Evolutionary conservation across 2,329 filamentous ascomycete species (phyloP), one percentile per base, ranked within the genome.

Genomic region (Dactylellina cionopaga): DNA sequence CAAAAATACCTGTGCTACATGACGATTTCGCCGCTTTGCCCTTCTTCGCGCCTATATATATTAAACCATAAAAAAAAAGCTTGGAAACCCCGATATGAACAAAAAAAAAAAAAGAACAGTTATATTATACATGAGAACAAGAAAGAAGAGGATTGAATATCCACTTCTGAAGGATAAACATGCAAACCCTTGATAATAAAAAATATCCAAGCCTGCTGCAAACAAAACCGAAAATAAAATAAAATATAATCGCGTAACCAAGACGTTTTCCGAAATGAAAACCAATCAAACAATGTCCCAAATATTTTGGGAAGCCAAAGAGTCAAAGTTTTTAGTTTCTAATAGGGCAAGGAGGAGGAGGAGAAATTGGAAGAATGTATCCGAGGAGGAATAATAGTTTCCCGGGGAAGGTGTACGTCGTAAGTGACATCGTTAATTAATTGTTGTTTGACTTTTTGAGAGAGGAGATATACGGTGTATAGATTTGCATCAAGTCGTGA

Each of bases 381-480:
- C n/a, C 7, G 19, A 24, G 7, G 41, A 35, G 31, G 10, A 25
- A 7, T 31, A 6, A 13, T 3, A 7, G 31, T n/a, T 41, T 6
- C 17, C 11, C 24, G 19, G 33, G 41, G 29, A 27, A 10, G 11
- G 29, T 55, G 33, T 41, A 15, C 22, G 39, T 41, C 51, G 22
- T 27, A 55, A 10, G n/a, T n/a, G n/a, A n/a, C n/a, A 35, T 41
- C 51, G 51, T 55, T 39, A 55, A 55, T 39, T 55, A 55, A 39
- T 49, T 51, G 49, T 62, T 47, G 43, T n/a, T 19, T 22, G 10
- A 27, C 22, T 41, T 63, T 17, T 17, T 54, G 49, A 64, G 44
- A 70, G 41, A 37, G 46, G 65, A 63, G 47, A 22, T 69, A 56
- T 70, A 70, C 56, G 65, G 65, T 63, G 65, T 44, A 52, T 44